These are phyloP conservation scores for Tanacetum coccineum DNA, from an alignment of 129 eudicot species.

Conservation along the genomic window DNA sequence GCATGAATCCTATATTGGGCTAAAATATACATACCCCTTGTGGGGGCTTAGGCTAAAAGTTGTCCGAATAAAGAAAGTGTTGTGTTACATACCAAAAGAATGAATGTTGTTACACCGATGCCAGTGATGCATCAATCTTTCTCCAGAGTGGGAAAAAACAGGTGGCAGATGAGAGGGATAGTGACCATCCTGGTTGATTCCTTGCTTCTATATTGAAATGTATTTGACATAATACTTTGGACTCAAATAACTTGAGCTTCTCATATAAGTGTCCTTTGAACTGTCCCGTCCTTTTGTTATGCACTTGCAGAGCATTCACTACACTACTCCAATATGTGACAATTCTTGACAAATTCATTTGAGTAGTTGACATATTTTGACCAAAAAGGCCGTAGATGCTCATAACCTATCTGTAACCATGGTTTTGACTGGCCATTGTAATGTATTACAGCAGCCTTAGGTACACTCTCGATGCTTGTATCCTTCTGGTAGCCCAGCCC, in stretches of 20 bases:
- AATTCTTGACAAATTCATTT: slow-evolving; percentile 73
- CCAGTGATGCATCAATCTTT: slow-evolving; percentile 31
- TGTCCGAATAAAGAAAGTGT: slow-evolving; percentile 39
- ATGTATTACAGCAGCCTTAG: slow-evolving; percentile 90
- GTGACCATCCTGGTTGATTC: slow-evolving; percentile 30
- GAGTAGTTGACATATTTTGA: slow-evolving; percentile 89
- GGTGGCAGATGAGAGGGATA: slow-evolving; percentile 19
- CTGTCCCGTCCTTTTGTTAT: slow-evolving; percentile 22
- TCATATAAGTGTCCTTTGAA: slow-evolving; percentile 13
- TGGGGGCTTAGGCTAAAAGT: slow-evolving; percentile 30
- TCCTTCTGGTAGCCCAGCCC: slow-evolving; percentile 94
- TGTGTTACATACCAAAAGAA: slow-evolving; percentile 65
- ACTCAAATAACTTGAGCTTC: slow-evolving; percentile 8
- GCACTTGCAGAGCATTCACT: slow-evolving; percentile 27
- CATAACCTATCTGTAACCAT: slow-evolving; percentile 93
- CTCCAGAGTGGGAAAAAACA: no score
- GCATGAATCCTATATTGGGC: slow-evolving; percentile 26
- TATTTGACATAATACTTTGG: slow-evolving; percentile 32
- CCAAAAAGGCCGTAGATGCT: slow-evolving; percentile 96
- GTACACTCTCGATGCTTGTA: slow-evolving; percentile 69
- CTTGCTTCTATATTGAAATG: slow-evolving; percentile 33
- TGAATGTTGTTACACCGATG: slow-evolving; percentile 37
- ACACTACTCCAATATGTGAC: slow-evolving; percentile 86
- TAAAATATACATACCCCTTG: slow-evolving; percentile 27
- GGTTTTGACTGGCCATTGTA: slow-evolving; percentile 99